Evolutionary conservation across 2,329 filamentous ascomycete species (phyloP).

Genomic region (Aspergillus hiratsukae): DNA sequence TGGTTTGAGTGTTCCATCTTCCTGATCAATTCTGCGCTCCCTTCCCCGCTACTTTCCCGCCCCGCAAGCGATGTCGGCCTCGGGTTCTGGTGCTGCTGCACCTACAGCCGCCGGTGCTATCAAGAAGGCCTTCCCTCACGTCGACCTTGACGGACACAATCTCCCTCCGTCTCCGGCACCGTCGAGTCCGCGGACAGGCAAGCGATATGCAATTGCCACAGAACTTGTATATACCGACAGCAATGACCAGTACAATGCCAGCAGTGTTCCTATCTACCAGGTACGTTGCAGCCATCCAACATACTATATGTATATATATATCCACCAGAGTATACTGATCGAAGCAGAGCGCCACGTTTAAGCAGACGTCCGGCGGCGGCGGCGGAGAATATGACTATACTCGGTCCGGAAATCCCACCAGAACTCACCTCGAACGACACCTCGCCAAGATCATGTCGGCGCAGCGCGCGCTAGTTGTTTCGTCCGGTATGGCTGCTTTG

Average conservation of each 20-base stretch:
- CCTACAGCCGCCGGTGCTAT: slow-evolving; percentile 22
- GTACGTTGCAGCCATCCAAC: slow-evolving; percentile 29
- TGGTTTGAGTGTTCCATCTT: background rate
- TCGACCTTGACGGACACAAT: slow-evolving; percentile 79
- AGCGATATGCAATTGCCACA: slow-evolving; percentile 88
- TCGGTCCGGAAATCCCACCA: slow-evolving; percentile 91
- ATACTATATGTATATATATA: too few species aligned
- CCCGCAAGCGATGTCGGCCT: slow-evolving; percentile 38
- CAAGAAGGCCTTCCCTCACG: slow-evolving; percentile 53
- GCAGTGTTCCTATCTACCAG: slow-evolving; percentile 95
- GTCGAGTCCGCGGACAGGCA: slow-evolving; percentile 79
- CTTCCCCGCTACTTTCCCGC: slow-evolving; percentile 19
- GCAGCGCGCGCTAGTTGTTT: slow-evolving; percentile 82
- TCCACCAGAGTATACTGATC: background rate
- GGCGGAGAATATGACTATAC: slow-evolving; percentile 97
- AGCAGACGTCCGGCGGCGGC: slow-evolving; percentile 75
- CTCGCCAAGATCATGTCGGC: slow-evolving; percentile 99
- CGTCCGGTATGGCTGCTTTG: slow-evolving; percentile 94
- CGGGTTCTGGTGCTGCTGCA: slow-evolving; percentile 23
- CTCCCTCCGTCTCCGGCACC: slow-evolving; percentile 89
- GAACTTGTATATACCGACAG: slow-evolving; percentile 95
- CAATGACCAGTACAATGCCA: slow-evolving; percentile 95
- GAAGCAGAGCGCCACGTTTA: slow-evolving; percentile 82
- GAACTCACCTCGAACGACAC: slow-evolving; percentile 92
- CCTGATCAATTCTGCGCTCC: background rate